phyloP scores from a whole-genome alignment of 495 filamentous ascomycete species.

The Endocarpon pusillum region DNA sequence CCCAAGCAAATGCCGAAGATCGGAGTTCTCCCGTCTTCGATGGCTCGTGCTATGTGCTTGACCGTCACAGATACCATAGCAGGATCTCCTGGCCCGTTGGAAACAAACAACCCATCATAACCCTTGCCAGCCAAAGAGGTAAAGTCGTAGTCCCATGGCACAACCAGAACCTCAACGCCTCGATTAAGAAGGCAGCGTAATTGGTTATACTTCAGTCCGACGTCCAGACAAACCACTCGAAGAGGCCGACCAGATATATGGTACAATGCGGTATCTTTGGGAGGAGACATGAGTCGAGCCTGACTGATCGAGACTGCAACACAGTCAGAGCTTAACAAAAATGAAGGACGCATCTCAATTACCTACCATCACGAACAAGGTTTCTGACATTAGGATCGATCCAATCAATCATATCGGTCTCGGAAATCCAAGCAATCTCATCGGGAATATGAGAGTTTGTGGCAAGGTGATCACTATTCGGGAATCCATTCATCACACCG shows the following conservation, averaged over 20 bases:
- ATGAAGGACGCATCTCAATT: no score
- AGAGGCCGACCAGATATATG: slow-evolving; percentile 75
- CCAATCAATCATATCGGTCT: slow-evolving; percentile 71
- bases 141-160: slow-evolving; percentile 93
- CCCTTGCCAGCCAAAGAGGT: slow-evolving; percentile 50
- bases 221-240: slow-evolving; percentile 81
- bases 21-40: slow-evolving; percentile 60
- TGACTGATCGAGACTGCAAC: slow-evolving; percentile 65
- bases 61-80: slow-evolving; percentile 63
- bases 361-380: slow-evolving; percentile 82
- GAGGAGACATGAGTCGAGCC: slow-evolving; percentile 65
- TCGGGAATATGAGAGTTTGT: slow-evolving; percentile 11
- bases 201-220: slow-evolving; percentile 96
- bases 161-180: slow-evolving; percentile 87
- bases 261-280: slow-evolving; percentile 44
- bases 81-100: slow-evolving; percentile 93
- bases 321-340: slow-evolving; percentile 14
- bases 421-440: slow-evolving; percentile 39
- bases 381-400: slow-evolving; percentile 82
- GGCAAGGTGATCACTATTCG: slow-evolving; percentile 11
- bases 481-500: slow-evolving; percentile 28
- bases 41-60: slow-evolving; percentile 50
- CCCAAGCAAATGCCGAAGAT: slow-evolving; percentile 81
- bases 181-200: slow-evolving; percentile 76
- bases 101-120: slow-evolving; percentile 93